These are phyloP conservation scores for Elasticomyces elasticus DNA, from an alignment of 495 filamentous ascomycete genomes.

Conservation along the genomic window DNA sequence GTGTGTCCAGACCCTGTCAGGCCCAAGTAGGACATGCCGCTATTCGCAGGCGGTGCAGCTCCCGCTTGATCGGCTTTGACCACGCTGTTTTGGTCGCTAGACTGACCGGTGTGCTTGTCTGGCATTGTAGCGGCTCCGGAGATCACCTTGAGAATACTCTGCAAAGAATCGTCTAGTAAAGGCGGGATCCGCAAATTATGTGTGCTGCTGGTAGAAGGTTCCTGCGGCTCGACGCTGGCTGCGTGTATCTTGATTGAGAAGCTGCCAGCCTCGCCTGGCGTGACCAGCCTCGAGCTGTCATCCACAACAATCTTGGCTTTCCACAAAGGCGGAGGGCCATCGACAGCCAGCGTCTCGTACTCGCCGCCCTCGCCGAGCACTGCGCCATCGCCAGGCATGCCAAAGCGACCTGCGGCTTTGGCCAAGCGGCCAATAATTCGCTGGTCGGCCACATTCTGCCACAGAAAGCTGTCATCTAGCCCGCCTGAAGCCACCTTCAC, in stretches of 20 bases:
- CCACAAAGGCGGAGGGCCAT: constrained; percentile 65
- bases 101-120: background rate
- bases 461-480: constrained; percentile 68
- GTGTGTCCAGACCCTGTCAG: constrained; percentile 1
- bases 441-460: constrained; percentile 62
- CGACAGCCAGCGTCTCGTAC: constrained; percentile 85
- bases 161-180: background rate
- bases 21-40: background rate
- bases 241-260: constrained; percentile 50
- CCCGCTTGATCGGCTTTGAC: background rate
- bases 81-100: background rate
- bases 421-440: constrained; percentile 44
- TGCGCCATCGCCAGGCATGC: constrained; percentile 51
- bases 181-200: background rate
- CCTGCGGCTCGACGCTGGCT: constrained; percentile 42
- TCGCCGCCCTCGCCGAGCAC: constrained; percentile 89
- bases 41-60: background rate
- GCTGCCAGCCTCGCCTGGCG: constrained; percentile 60
- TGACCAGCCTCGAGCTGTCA: constrained; percentile 41
- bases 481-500: constrained; percentile 93
- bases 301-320: constrained; percentile 58
- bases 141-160: background rate
- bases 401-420: constrained; percentile 60
- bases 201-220: background rate
- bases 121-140: background rate